Evolutionary conservation across 345 rosid species (phyloP).

Genomic region (Garcia nutans): DNA sequence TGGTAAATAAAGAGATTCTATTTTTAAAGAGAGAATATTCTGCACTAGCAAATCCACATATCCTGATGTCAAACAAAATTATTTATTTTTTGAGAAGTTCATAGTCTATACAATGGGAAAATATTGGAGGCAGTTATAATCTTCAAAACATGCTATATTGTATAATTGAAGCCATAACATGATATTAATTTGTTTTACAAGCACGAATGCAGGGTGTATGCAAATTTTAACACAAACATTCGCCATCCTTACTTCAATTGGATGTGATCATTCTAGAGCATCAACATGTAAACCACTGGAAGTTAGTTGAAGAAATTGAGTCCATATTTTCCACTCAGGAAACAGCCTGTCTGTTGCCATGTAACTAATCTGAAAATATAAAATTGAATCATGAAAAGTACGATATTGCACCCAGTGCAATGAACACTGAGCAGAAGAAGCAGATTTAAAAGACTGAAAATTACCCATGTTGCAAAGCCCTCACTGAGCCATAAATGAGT

Average conservation of each 20-base stretch:
- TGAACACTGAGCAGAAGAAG: not conserved
- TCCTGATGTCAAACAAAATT: not conserved
- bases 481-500: conserved; percentile 37
- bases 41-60: not conserved
- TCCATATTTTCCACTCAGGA: conserved; percentile 53
- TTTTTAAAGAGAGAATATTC: not conserved
- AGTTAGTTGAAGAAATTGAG: conserved; percentile 34
- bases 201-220: not conserved
- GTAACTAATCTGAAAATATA: conserved; percentile 37
- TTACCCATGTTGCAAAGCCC: conserved; percentile 49
- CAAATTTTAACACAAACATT: not conserved
- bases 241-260: conserved; percentile 36
- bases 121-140: too few species aligned
- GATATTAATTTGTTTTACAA: not conserved
- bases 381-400: not conserved
- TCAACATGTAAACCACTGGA: conserved; percentile 30
- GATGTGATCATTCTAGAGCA: conserved; percentile 40
- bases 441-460: not conserved
- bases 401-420: not conserved
- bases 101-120: too few species aligned
- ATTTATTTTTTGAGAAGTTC: too few species aligned
- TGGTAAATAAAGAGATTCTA: too few species aligned
- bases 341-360: conserved; percentile 35
- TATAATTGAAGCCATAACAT: too few species aligned
- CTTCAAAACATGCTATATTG: too few species aligned